Evolutionary conservation across 192 early-diverging fungal species (phyloP), one percentile per base, ranked within the genome.

Genomic region (Thamnidium elegans): DNA sequence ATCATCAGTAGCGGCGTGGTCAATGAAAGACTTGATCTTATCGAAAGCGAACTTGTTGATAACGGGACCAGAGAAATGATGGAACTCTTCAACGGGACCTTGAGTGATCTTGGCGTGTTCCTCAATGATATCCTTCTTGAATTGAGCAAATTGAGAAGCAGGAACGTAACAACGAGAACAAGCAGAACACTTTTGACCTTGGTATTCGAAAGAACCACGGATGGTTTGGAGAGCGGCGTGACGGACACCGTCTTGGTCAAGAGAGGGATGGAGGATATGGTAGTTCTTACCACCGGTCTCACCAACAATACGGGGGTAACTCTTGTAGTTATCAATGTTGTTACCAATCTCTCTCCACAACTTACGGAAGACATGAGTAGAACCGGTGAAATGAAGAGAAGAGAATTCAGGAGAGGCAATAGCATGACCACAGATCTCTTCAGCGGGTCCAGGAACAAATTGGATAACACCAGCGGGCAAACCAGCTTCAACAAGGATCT

Each of bases 241-340:
- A 39, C 78, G 80, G 30, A 89, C 78, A 76, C 92, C 86, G 46
- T 88, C 92, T 55, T 74, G 70, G 69, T 90, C 82, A 7, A 76
- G 58, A 10, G 79, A 74, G 19, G 78, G 74, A 78, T 97, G 95
- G 50, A 97, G 71, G 59, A 99, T 78, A 70, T 99, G 97, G 86
- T 94, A 96, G 88, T 99, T 99, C 84, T 99, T 99, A 60, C 97
- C 97, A 72, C 97, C 97, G 30, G 96, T 97, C 79, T 99, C 96
- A 73, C 96, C 96, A 15, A 99, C 95, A 62, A 98, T 90, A 73
- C 96, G 91, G 52, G 96, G 96, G 78, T 95, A 99, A 54, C 87
- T 87, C 73, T 85, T 86, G 84, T 97, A 99, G 50, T 68, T 84
- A 64, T 94, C 88, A 54, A 99, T 86, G 84, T 99, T 97, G 71